Evolutionary conservation across 2,329 filamentous ascomycete genomes (phyloP), one percentile per base, ranked within the genome.

Genomic region (Sordariomycetes sp.): DNA sequence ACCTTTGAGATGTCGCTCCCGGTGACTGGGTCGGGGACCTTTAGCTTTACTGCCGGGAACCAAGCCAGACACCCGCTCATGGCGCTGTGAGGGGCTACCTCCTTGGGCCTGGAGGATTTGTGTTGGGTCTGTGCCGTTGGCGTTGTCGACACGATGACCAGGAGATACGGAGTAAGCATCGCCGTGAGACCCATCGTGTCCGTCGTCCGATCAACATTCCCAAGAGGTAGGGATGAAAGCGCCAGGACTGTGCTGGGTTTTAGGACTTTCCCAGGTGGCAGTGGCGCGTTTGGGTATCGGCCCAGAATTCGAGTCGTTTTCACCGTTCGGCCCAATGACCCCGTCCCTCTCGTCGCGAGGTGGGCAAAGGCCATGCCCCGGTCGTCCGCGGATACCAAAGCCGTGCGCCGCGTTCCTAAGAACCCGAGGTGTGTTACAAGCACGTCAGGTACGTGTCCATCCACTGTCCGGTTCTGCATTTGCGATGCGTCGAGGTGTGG

Each of bases 301-400:
- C 95, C 94, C 6, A 99, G 74, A 60, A 99, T 91, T 59, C 95
- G 81, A 2, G 88, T 92, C 0, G 90, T 95, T 72, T 90, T 96
- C 53, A 99, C 87, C 0, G 84, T 86, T 58, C 94, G 82, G 6
- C 87, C 90, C 24, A 99, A 79, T 25, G 90, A 81, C 3, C 94
- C 94, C 42, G 95, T 86, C 1, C 94, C 95, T 64, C 95, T 80
- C 10, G 90, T 95, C 10, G 94, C 95, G 10, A 99, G 79, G 70
- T 99, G 95, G 2, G 94, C 96, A 69, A 99, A 99, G 0, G 94
- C 92, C 95, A 99, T 99, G 22, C 95, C 94, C 54, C 83, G 83
- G 65, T 95, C 89, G 70, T 99, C 91, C 2, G 94, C 94, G 3
- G 94, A 99, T 12, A 97, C 91, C 5, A 99, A 76, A 3, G 95